Conservation (phyloP, 1,139 yeast genomes). For the Hyphopichia burtonii region DNA sequence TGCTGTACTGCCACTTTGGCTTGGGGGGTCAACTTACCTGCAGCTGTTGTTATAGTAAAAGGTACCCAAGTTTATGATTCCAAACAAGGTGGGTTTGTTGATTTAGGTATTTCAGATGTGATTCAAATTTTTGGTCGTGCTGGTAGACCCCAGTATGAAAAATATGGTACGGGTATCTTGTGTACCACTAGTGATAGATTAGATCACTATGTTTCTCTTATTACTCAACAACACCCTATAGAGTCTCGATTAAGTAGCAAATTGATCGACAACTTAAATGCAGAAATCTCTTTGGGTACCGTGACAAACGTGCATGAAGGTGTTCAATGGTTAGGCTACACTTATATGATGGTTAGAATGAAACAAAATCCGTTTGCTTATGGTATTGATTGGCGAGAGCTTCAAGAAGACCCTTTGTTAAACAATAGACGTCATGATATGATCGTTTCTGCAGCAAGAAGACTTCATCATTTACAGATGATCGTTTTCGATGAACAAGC, state of each 20-base stretch:
- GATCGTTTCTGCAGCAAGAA: constrained; percentile 76
- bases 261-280: constrained; percentile 88
- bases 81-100: constrained; percentile 90
- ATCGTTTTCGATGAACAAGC: constrained; percentile 86
- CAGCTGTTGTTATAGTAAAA: constrained; percentile 93
- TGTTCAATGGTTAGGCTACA: constrained; percentile 94
- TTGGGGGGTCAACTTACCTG: constrained; percentile 99
- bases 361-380: constrained; percentile 89
- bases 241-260: constrained; percentile 80
- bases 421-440: constrained; percentile 72
- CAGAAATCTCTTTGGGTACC: constrained; percentile 93
- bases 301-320: constrained; percentile 95
- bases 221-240: constrained; percentile 95
- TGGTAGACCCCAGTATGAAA: constrained; percentile 96
- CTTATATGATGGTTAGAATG: constrained; percentile 93
- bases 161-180: constrained; percentile 87
- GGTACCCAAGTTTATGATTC: constrained; percentile 97
- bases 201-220: constrained; percentile 81
- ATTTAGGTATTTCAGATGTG: constrained; percentile 93
- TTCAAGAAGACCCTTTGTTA: constrained; percentile 79
- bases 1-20: constrained; percentile 98
- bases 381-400: constrained; percentile 87
- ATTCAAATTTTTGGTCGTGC: constrained; percentile 99
- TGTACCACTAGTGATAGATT: constrained; percentile 80
- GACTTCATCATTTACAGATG: constrained; percentile 86